Conservation (phyloP, 2,329 filamentous ascomycete genomes). For the Malbranchea zuffiana region DNA sequence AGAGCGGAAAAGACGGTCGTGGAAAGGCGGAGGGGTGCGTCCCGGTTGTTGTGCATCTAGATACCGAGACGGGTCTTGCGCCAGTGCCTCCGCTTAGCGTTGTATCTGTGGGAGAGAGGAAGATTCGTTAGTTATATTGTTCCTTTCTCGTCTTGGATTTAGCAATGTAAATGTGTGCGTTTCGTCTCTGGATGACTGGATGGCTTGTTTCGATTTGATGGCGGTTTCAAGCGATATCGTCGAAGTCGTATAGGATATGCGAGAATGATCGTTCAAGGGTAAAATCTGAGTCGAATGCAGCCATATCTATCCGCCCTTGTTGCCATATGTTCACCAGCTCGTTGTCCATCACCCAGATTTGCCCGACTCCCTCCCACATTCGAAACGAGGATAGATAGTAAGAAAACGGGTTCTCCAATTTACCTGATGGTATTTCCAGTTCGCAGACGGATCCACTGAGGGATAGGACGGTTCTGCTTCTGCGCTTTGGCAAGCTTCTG, state of each 20-base stretch:
- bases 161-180: too few relatives aligned
- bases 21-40: too few relatives aligned
- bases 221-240: too few relatives aligned
- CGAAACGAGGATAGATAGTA: slow-evolving; percentile 5
- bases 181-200: too few relatives aligned
- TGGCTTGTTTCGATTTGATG: too few relatives aligned
- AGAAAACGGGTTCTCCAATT: slow-evolving; percentile 32
- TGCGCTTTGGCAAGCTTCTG: slow-evolving; percentile 99
- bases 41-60: slow-evolving; percentile 64
- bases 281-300: too few relatives aligned
- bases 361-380: slow-evolving; percentile 6
- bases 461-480: slow-evolving; percentile 99
- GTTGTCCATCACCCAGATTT: neutral
- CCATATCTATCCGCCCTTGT: neutral
- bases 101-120: slow-evolving; percentile 61
- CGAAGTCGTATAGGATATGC: too few relatives aligned
- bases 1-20: too few relatives aligned
- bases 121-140: slow-evolving; percentile 1
- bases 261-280: too few relatives aligned
- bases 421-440: slow-evolving; percentile 99
- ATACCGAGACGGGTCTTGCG: slow-evolving; percentile 99
- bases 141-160: neutral
- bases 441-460: slow-evolving; percentile 98
- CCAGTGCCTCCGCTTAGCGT: slow-evolving; percentile 99
- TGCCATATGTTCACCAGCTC: neutral